A percentile compares a stretch with the other conserved stretches of the same genome.
Conservation (phyloP, 768 basidiomycete species). For the Boletus reticuloceps region DNA sequence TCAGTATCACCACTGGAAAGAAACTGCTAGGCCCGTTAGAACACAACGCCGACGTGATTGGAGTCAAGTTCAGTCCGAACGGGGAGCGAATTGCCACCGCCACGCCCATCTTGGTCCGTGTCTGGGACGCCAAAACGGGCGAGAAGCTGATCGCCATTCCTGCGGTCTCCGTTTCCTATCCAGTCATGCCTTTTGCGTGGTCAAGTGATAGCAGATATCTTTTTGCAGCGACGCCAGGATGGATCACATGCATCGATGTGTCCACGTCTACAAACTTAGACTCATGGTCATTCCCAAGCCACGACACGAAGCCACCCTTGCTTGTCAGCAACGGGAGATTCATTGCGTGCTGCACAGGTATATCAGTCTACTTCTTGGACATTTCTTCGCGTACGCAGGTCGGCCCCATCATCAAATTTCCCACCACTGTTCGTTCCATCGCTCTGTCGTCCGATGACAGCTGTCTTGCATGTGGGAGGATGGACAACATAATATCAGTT, state of each 20-base stretch:
- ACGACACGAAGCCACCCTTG: background rate
- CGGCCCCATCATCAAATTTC: background rate
- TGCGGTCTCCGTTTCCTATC: background rate
- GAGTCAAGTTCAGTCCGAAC: background rate
- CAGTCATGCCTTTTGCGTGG: background rate
- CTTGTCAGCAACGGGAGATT: background rate
- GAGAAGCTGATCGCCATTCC: background rate
- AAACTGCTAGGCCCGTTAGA: background rate
- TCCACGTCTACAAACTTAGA: background rate
- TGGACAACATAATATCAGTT: background rate
- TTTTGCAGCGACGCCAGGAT: background rate
- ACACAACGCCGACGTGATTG: background rate
- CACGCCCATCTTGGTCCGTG: background rate
- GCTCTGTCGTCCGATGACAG: background rate
- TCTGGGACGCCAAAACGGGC: background rate
- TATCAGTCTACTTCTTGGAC: background rate
- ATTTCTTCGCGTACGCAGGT: background rate
- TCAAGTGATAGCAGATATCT: background rate
- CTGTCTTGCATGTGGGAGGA: background rate
- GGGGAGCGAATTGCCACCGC: background rate
- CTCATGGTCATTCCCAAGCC: background rate
- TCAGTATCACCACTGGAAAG: background rate
- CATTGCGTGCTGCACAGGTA: background rate
- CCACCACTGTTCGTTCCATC: background rate
- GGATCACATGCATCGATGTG: background rate